A percentile compares a stretch with the other conserved stretches of the same genome.
Evolutionary conservation across 768 basidiomycete genomes (phyloP).

Genomic region (Mrakia blollopis): DNA sequence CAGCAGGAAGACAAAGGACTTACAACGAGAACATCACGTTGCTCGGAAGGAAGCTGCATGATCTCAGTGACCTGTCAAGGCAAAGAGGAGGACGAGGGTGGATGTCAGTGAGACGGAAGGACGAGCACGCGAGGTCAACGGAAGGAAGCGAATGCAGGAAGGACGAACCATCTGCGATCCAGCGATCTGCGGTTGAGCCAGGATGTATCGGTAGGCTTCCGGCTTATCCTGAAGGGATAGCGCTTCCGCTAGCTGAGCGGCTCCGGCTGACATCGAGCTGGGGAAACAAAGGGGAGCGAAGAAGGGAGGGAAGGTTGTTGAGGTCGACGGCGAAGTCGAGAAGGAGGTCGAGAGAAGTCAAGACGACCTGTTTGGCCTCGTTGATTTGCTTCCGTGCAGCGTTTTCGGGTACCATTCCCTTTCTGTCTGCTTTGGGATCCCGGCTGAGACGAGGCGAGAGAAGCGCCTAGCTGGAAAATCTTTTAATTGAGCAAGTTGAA

Average conservation of each 20-base stretch:
- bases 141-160: background rate
- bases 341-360: too few species aligned
- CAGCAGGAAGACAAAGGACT: background rate
- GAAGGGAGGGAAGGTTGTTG: background rate
- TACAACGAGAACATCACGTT: conserved; percentile 8
- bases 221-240: background rate
- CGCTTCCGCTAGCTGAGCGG: background rate
- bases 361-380: too few species aligned
- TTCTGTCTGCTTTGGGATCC: too few species aligned
- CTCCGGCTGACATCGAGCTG: background rate
- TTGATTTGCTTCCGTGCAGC: too few species aligned
- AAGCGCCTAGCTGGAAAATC: too few species aligned
- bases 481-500: too few species aligned
- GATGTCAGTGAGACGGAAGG: background rate
- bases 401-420: too few species aligned
- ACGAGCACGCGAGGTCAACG: background rate
- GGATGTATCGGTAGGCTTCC: conserved; percentile 1
- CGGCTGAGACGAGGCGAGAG: too few species aligned
- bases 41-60: conserved; percentile 6
- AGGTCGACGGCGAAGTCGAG: background rate
- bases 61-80: conserved; percentile 3
- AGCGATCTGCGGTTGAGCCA: background rate
- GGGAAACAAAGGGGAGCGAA: too few species aligned
- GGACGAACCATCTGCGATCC: conserved; percentile 2
- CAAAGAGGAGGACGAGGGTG: background rate